Evolutionary conservation across 1,139 yeast genomes (phyloP).

Genomic region (Diutina catenulata): DNA sequence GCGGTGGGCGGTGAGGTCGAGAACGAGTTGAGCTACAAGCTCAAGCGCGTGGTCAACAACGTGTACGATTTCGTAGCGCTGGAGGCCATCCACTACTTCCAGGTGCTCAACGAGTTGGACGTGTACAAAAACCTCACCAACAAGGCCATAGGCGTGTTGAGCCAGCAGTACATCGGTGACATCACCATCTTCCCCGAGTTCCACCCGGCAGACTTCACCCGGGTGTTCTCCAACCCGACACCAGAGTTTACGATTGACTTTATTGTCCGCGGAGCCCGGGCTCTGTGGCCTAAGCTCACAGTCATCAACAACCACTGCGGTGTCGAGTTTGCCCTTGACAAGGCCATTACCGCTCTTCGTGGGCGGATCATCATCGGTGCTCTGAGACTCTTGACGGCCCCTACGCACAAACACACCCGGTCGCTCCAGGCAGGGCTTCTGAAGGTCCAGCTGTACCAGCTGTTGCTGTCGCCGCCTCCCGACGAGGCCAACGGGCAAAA

Average conservation of each 20-base stretch:
- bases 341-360: conserved; percentile 56
- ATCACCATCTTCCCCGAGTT: conserved; percentile 82
- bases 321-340: conserved; percentile 77
- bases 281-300: conserved; percentile 88
- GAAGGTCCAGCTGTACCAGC: conserved; percentile 1
- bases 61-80: conserved; percentile 50
- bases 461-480: neutral
- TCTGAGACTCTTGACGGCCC: conserved; percentile 1
- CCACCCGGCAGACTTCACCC: conserved; percentile 43
- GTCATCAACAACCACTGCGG: conserved; percentile 81
- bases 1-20: conserved; percentile 65
- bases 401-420: too few relatives aligned
- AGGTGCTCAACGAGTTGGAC: conserved; percentile 64
- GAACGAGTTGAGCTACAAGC: conserved; percentile 42
- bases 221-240: conserved; percentile 68
- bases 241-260: conserved; percentile 62
- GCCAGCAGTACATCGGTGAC: conserved; percentile 88
- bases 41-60: conserved; percentile 43
- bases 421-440: neutral
- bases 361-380: conserved; percentile 46
- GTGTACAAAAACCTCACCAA: conserved; percentile 61
- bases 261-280: conserved; percentile 72
- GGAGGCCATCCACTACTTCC: conserved; percentile 70
- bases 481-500: neutral
- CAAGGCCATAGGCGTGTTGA: conserved; percentile 60